Evolutionary conservation across 2,329 filamentous ascomycete genomes (phyloP), one percentile per base, ranked within the genome.

Genomic region (Diaporthe longicolla): DNA sequence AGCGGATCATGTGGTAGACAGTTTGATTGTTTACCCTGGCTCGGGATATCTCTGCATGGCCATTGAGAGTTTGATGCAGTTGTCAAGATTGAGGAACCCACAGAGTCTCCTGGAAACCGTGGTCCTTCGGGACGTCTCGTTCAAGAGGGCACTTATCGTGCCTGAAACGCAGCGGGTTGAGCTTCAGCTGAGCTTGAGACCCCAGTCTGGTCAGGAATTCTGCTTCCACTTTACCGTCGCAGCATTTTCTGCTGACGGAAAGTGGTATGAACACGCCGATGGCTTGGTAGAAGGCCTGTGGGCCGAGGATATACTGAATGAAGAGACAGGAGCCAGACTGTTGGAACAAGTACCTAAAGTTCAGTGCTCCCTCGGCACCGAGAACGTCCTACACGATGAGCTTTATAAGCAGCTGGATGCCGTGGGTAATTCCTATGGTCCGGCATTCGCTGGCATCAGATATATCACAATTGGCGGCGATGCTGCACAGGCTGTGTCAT

Each of bases 31-130:
- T 0, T 70, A 37, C 15, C 68, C 68, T 21, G 68, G 83, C 24
- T 83, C 84, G 0, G 80, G 81, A 1, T 82, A 81, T 63, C 52
- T 84, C 1, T 77, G 79, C 24, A 82, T 83, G 81, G 81, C 82
- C 5, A 79, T 82, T 6, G 82, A 84, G 69, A 83, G 17, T 11
- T 1, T 70, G 11, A 19, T 13, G 19, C 68, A 59, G 26, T 9
- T 52, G 4, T 8, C n/a, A n/a, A n/a, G 48, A 21, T 19, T 48
- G 19, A 48, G 43, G 43, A 8, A 48, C 1, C 43, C 43, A 1
- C 17, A 21, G 5, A 17, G 10, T 21, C 9, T 8, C 6, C 7
- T 48, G 43, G 43, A 48, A 21, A 48, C 43, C 2, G 5, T 48
- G 21, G 43, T 9, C 19, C 43, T 48, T 1, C 43, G 19, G 43